These are phyloP conservation scores for Achlya hypogyna DNA, from an alignment of 352 stramenopile species.

Conservation along the genomic window DNA sequence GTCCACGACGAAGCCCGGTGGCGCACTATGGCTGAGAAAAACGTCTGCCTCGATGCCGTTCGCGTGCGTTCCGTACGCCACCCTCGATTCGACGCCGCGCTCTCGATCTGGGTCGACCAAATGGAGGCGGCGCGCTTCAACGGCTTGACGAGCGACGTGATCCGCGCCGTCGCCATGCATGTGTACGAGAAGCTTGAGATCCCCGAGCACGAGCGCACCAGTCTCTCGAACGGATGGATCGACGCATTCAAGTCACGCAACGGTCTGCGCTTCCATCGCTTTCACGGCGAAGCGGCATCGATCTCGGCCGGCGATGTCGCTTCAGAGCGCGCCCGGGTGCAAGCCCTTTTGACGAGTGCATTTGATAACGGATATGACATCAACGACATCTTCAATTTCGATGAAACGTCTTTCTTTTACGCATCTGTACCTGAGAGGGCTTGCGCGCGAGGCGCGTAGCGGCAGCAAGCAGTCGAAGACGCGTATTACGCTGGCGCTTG, in stretches of 20 bases:
- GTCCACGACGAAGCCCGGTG: background rate
- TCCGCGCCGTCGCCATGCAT: background rate
- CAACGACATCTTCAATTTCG: background rate
- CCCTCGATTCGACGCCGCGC: background rate
- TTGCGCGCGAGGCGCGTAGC: background rate
- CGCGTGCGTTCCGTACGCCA: background rate
- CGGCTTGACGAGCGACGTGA: background rate
- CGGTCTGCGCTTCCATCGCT: background rate
- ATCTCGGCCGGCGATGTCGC: background rate
- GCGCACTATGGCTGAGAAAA: background rate
- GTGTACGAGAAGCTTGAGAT: background rate
- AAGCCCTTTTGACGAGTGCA: background rate
- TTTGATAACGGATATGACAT: background rate
- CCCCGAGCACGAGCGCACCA: background rate
- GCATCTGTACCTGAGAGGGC: background rate
- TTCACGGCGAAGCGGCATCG: background rate
- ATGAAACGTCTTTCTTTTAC: background rate
- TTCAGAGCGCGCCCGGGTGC: background rate
- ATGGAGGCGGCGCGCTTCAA: background rate
- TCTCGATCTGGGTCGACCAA: background rate
- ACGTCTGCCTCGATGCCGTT: background rate
- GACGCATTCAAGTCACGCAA: background rate
- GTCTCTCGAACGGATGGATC: background rate
- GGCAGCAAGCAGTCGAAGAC: slow-evolving; percentile 15
- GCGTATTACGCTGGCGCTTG: slow-evolving; percentile 7